Percentiles rank a stretch among this genome's conserved stretches.
Evolutionary conservation across 257 asterid genomes (phyloP).

Genomic region (Haberlea rhodopensis): DNA sequence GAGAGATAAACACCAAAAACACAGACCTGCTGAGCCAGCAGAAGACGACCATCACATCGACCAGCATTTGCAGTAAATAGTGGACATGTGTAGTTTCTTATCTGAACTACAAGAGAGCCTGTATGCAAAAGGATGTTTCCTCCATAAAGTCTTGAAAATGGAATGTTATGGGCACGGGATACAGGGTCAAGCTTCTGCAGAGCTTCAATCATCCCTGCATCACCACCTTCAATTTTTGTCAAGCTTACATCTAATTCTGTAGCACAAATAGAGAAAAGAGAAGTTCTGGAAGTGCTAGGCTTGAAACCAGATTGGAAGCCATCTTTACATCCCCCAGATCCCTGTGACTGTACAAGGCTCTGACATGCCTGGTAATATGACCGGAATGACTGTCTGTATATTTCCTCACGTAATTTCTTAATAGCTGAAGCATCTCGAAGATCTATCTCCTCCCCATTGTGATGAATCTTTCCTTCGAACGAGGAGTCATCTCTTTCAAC

Average conservation of each 20-base stretch:
- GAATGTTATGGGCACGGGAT: conserved; percentile 76
- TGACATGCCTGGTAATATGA: conserved; percentile 91
- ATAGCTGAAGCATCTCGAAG: conserved; percentile 60
- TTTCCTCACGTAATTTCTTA: conserved; percentile 69
- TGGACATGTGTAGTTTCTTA: conserved; percentile 87
- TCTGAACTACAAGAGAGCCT: conserved; percentile 72
- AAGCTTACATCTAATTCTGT: conserved; percentile 80
- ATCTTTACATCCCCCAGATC: conserved; percentile 88
- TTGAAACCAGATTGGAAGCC: conserved; percentile 95
- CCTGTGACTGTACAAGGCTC: conserved; percentile 63
- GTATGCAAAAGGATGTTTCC: conserved; percentile 69
- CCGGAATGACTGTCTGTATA: conserved; percentile 70
- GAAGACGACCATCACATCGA: conserved; percentile 86
- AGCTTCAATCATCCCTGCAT: conserved; percentile 98
- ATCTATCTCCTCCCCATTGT: conserved; percentile 68
- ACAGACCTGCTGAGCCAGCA: conserved; percentile 96
- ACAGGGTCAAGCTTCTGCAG: conserved; percentile 97
- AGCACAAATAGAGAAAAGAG: conserved; percentile 76
- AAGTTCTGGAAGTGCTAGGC: conserved; percentile 70
- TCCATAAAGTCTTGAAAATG: conserved; percentile 94
- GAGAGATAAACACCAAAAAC: conserved; percentile 21
- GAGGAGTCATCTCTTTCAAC: conserved; percentile 52
- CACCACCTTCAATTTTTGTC: conserved; percentile 94
- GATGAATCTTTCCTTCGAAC: conserved; percentile 55
- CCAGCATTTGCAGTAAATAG: conserved; percentile 83